Base-by-base conservation (phyloP, 2,329 filamentous ascomycete genomes). In the Cryphonectria carpinicola region DNA sequence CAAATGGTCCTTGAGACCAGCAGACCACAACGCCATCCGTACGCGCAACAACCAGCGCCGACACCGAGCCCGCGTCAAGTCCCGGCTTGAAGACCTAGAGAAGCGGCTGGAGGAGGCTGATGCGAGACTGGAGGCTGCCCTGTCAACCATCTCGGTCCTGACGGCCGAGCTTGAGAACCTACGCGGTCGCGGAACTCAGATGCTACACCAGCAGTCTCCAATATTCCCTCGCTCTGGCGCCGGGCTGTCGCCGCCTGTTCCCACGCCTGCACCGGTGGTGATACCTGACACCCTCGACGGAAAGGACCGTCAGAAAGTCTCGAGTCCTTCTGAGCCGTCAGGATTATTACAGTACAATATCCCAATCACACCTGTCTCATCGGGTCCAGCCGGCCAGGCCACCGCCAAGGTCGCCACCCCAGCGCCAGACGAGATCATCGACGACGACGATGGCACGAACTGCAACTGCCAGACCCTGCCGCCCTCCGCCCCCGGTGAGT, bases 41-140 rank as follows among this genome's bases (percentile, higher is more conserved):
- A 81, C 85, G 22, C 83, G 84, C n/a, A 82, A 87, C 62, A 87
- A 87, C 73, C 84, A 87, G 74, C 82, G 85, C 54, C 81, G 84
- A 35, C 84, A 87, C 73, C 82, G 85, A 5, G 83, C 83, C 11
- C 78, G 82, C 41, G 79, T 81, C 58, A 82, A 81, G 63, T 78
- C 79, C 52, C 79, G 80, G 52, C 80, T 86, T 37, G 74, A 78
- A 1, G 77, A 79, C 0, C 76, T 85, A 1, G 82, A 84, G 73
- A 68, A 75, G 25, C 70, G 73, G 8, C 76, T 82, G 7, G 65
- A 43, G 7, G 71, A 74, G 35, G 75, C 74, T 0, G 73, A 74
- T 61, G 64, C 22, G 14, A 66, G 66, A 22, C 74, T 78, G 7
- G 66, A 75, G 25, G 70, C 74, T n/a, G 77, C 76, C 1, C 67